Evolutionary conservation across 305 asterid genomes (phyloP).

Genomic region (Rubia tinctorum): DNA sequence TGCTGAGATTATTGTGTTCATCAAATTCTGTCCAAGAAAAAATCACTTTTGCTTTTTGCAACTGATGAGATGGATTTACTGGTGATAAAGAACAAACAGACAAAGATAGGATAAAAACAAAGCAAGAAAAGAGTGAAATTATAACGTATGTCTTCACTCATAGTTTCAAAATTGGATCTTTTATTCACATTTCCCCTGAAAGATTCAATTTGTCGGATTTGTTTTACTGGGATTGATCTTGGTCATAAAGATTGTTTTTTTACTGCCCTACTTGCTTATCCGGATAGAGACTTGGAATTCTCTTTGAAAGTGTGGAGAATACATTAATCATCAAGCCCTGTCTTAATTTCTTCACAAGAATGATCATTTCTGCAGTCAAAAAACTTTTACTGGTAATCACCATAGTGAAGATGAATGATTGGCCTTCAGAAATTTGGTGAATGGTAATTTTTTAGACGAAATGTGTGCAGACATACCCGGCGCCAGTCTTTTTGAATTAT

Average conservation of each 20-base stretch:
- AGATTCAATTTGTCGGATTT: conserved; percentile 22
- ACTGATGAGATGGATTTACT: conserved; percentile 7
- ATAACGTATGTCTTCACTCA: conserved; percentile 1
- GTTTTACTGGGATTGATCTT: background rate
- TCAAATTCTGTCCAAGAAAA: conserved; percentile 22
- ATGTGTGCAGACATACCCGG: background rate
- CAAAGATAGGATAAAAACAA: conserved; percentile 8
- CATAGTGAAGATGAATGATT: background rate
- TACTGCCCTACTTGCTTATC: background rate
- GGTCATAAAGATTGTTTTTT: conserved; percentile 2
- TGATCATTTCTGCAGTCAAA: background rate
- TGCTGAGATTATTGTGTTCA: conserved; percentile 28
- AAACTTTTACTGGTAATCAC: background rate
- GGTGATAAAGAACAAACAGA: conserved; percentile 16
- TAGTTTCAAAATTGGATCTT: background rate
- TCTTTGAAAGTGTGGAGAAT: background rate
- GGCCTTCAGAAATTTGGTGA: background rate
- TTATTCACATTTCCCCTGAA: conserved; percentile 2
- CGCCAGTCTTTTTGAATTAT: background rate
- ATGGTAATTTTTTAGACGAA: background rate
- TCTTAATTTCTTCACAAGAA: background rate
- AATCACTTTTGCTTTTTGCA: conserved; percentile 21
- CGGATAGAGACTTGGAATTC: background rate
- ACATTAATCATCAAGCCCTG: background rate
- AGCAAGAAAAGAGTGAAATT: conserved; percentile 8